Evolutionary conservation across 2,329 filamentous ascomycete genomes (phyloP), one percentile per base, ranked within the genome.

Genomic region (Penicillium hesseltinei): DNA sequence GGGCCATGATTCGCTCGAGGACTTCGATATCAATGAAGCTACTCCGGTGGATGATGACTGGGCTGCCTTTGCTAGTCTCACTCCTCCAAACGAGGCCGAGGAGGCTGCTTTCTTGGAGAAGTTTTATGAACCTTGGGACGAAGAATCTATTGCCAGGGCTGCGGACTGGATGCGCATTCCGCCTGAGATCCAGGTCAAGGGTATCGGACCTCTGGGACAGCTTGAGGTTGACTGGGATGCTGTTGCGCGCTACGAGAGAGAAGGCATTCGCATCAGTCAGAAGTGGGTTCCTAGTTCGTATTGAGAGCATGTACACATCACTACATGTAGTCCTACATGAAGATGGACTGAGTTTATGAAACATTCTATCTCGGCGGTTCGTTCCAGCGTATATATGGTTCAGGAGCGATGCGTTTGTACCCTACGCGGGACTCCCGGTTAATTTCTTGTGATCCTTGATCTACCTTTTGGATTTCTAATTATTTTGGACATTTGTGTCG

Each of bases 221-320:
- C 62, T 62, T 27, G 40, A 71, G 35, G 65, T 77, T 33, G 73
- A 78, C 52, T 78, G 76, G 74, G 74, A 77, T n/a, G 64, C 64
- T 13, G 57, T 74, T 38, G 70, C 73, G n/a, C 64, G 63, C 11
- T 69, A 69, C 23, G 68, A 70, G 31, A 63, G 65, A 25, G 64
- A 68, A 19, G 64, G 60, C 9, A 66, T 71, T 39, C 58, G 65
- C 21, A 69, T 74, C 44, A 64, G 62, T 46, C 73, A 60, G 66
- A 57, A 40, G 45, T 47, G 45, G 35, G 45, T 35, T 25, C 23
- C 33, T 23, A 11, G 42, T 35, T 40, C 40, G 29, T 45, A 49
- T 49, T 35, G 21, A 43, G 33, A 40, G 8, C 48, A 50, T 39
- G 33, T 56, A 56, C 47, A 45, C 47, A 51, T 33, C 17, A 1